Conservation (phyloP, 2,329 filamentous ascomycete genomes). For the Colletotrichum eremochloae region DNA sequence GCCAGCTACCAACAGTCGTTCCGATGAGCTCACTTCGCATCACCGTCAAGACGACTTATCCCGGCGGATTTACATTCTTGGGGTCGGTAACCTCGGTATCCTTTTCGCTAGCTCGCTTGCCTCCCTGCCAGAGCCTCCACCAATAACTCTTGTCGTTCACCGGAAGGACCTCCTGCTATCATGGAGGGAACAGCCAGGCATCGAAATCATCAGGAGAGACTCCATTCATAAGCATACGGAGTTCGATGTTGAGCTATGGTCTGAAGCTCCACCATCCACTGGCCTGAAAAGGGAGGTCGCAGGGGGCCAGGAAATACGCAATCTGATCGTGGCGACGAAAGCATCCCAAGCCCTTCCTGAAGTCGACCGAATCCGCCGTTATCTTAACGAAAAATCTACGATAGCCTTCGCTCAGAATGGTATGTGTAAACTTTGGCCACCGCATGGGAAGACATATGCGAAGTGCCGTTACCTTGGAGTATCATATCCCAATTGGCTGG, state of each 20-base stretch:
- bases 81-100: slow-evolving; percentile 84
- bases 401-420: slow-evolving; percentile 92
- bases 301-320: slow-evolving; percentile 66
- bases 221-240: slow-evolving; percentile 49
- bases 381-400: slow-evolving; percentile 75
- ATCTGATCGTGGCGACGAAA: slow-evolving; percentile 85
- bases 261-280: slow-evolving; percentile 55
- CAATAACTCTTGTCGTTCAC: slow-evolving; percentile 85
- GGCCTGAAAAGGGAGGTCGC: slow-evolving; percentile 58
- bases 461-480: slow-evolving; percentile 54
- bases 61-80: slow-evolving; percentile 80
- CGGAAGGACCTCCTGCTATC: slow-evolving; percentile 62
- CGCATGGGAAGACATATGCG: slow-evolving; percentile 60
- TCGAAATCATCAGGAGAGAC: slow-evolving; percentile 59
- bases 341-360: slow-evolving; percentile 76
- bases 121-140: slow-evolving; percentile 70
- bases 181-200: slow-evolving; percentile 60
- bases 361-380: slow-evolving; percentile 67
- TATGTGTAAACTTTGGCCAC: slow-evolving; percentile 77
- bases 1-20: not conserved
- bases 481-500: slow-evolving; percentile 75
- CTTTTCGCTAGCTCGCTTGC: slow-evolving; percentile 82
- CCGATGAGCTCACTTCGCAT: not conserved
- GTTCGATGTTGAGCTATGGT: slow-evolving; percentile 69
- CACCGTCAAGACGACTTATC: not conserved